These are phyloP conservation scores for Westerdykella sp. DNA, from an alignment of 2,329 filamentous ascomycete species.

Conservation along the genomic window DNA sequence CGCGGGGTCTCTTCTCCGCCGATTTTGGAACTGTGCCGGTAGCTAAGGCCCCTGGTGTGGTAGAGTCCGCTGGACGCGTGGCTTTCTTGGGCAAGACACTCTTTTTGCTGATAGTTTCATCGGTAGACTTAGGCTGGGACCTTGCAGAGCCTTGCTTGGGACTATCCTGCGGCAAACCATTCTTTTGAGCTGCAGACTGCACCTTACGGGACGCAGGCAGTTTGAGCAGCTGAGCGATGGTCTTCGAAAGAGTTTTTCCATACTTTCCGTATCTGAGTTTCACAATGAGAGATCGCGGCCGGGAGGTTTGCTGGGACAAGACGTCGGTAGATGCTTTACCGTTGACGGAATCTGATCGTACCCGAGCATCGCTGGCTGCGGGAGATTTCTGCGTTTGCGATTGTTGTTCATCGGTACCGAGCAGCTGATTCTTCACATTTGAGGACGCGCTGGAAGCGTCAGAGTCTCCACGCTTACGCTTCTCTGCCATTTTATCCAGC, in stretches of 20 bases:
- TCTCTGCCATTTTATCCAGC: conserved; percentile 40
- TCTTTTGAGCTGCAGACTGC: conserved; percentile 3
- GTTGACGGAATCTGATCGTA: conserved; percentile 22
- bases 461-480: conserved; percentile 31
- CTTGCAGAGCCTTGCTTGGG: conserved; percentile 8
- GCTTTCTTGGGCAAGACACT: conserved; percentile 24
- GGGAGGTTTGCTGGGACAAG: no score
- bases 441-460: conserved; percentile 32
- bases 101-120: conserved; percentile 15
- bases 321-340: conserved; percentile 20
- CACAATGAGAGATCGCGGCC: conserved; percentile 35
- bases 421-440: conserved; percentile 23
- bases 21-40: conserved; percentile 10
- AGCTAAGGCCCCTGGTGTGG: conserved; percentile 11
- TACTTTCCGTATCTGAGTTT: conserved; percentile 44
- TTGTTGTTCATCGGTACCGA: conserved; percentile 16
- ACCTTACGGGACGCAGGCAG: conserved; percentile 14
- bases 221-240: conserved; percentile 38
- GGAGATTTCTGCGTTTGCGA: conserved; percentile 15
- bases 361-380: conserved; percentile 17
- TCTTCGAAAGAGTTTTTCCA: conserved; percentile 44
- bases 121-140: conserved; percentile 10
- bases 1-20: conserved; percentile 32
- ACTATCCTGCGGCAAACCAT: conserved; percentile 1
- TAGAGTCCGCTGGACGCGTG: conserved; percentile 19